A percentile compares a stretch with the other conserved stretches of the same genome.
Evolutionary conservation across 2,329 filamentous ascomycete genomes (phyloP).

Genomic region (Pseudogymnoascus sp.): DNA sequence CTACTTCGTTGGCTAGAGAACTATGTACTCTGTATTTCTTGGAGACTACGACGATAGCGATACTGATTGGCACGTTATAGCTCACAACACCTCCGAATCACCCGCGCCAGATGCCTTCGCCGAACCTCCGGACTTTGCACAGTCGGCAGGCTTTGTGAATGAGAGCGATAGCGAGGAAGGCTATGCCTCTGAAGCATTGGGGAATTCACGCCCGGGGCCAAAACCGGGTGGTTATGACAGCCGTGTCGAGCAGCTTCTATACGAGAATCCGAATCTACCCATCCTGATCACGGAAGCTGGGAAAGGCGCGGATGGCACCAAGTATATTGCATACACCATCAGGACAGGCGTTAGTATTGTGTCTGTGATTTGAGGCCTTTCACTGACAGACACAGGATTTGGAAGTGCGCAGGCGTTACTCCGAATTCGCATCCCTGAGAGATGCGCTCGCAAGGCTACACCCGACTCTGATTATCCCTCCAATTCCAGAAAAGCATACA

Average conservation of each 20-base stretch:
- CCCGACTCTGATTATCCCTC: constrained; percentile 89
- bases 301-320: constrained; percentile 86
- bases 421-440: constrained; percentile 87
- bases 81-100: constrained; percentile 56
- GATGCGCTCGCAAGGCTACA: constrained; percentile 85
- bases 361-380: background rate
- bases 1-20: constrained; percentile 19
- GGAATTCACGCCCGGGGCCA: constrained; percentile 44
- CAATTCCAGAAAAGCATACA: constrained; percentile 96
- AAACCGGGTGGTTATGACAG: constrained; percentile 89
- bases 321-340: constrained; percentile 96
- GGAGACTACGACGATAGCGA: constrained; percentile 29
- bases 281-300: constrained; percentile 92
- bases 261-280: constrained; percentile 83
- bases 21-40: constrained; percentile 34
- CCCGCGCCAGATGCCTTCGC: constrained; percentile 61
- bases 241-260: constrained; percentile 93
- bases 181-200: constrained; percentile 32
- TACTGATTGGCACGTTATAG: constrained; percentile 41
- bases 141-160: constrained; percentile 19
- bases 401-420: constrained; percentile 90
- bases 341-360: constrained; percentile 64
- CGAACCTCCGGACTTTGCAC: constrained; percentile 15
- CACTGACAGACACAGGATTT: constrained; percentile 57
- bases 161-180: constrained; percentile 42